Evolutionary conservation across 2,329 filamentous ascomycete genomes (phyloP), one percentile per base, ranked within the genome.

Genomic region (Helotiales sp.): DNA sequence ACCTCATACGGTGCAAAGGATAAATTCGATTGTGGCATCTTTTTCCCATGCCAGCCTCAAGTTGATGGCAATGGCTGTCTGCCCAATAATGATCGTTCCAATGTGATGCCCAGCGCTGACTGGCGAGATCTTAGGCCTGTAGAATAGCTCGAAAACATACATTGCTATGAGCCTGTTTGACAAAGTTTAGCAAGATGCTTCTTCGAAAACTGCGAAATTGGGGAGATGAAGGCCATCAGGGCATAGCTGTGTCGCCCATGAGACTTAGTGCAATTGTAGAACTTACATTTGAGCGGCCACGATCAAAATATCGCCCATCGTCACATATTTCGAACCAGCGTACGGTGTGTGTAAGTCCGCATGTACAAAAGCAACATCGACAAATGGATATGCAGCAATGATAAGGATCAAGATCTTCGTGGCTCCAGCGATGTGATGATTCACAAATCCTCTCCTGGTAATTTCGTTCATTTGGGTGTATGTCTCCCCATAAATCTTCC

Each of bases 131-230:
- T 79, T 79, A 0, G 74, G 69, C 5, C 81, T 78, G 63, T 81
- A 82, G 50, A 82, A 74, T 6, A 83, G 74, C 69, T 83, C 82
- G 59, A 82, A 82, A 13, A 82, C 71, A 64, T 83, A 83, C 79
- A 83, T 83, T n/a, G 74, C 80, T 15, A 80, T 79, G 30, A 83
- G 72, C 68, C 68, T 69, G 47, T 11, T 17, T 47, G 43, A 52
- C 7, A 11, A n/a, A 10, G 17, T 34, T 68, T 45, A 65, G 60
- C 37, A 17, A 32, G 37, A 26, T 7, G 15, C 5, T 30, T 17
- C 15, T 24, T 13, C 22, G 45, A 26, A 20, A 43, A 6, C 17
- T 50, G 3, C 15, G 20, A 34, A 34, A 34, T 5, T 34, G 17
- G 8, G 15, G 17, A 43, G 30, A 22, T 0, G 28, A 17, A 37